These are phyloP conservation scores for Rhodotorula sp. DNA, from an alignment of 1,284 basidiomycete species.

Conservation along the genomic window DNA sequence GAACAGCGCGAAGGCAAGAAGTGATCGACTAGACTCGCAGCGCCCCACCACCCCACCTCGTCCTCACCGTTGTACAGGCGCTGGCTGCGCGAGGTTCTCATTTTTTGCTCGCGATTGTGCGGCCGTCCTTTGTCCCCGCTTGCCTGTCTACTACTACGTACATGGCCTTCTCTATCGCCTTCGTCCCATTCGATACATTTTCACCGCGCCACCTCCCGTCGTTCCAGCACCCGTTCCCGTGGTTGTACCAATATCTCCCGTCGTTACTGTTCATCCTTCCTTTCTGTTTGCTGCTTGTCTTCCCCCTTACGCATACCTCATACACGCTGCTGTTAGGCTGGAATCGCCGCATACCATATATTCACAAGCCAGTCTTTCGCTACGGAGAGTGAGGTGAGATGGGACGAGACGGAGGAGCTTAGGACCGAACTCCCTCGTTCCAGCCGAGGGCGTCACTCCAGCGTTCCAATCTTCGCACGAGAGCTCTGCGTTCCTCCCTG, in stretches of 20 bases:
- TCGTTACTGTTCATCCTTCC: neutral
- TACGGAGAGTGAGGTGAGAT: neutral
- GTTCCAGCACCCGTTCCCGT: neutral
- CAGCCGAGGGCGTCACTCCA: conserved; percentile 28
- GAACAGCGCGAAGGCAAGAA: conserved; percentile 10
- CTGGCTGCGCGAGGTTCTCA: no score
- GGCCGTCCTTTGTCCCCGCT: no score
- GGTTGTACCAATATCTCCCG: neutral
- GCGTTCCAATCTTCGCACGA: conserved; percentile 32
- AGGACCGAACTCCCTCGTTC: conserved; percentile 15
- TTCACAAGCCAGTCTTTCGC: no score
- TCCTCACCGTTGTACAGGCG: neutral
- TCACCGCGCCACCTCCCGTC: no score
- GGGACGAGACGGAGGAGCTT: neutral
- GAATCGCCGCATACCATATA: neutral
- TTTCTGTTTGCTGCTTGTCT: neutral
- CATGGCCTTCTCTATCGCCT: no score
- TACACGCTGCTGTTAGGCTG: conserved; percentile 1
- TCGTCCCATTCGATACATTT: neutral
- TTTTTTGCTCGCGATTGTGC: no score
- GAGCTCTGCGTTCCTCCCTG: conserved; percentile 17
- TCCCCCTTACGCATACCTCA: neutral
- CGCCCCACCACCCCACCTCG: neutral
- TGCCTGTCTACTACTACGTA: no score
- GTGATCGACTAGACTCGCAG: neutral